Evolutionary conservation across 2,329 filamentous ascomycete species (phyloP).

Genomic region (Aspergillus thermomutatus): DNA sequence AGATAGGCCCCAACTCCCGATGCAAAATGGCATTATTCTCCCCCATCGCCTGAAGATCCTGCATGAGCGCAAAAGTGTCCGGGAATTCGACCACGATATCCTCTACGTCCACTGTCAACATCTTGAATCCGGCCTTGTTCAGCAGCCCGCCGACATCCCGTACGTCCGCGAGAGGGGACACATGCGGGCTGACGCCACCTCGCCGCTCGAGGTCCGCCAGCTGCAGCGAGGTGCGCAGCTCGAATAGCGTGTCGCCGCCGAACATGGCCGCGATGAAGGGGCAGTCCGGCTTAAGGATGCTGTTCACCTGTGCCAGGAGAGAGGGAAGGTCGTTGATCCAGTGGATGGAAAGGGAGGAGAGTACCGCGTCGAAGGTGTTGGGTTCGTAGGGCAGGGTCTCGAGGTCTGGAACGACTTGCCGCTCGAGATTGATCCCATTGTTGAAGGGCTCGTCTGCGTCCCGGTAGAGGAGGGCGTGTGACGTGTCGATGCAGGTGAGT

Average conservation of each 20-base stretch:
- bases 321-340: slow-evolving; percentile 97
- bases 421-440: slow-evolving; percentile 65
- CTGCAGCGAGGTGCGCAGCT: slow-evolving; percentile 89
- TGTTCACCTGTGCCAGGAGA: slow-evolving; percentile 78
- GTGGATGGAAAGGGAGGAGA: slow-evolving; percentile 86
- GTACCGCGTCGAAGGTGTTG: slow-evolving; percentile 79
- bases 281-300: slow-evolving; percentile 79
- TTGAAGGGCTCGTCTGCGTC: slow-evolving; percentile 69
- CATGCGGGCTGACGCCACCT: slow-evolving; percentile 87
- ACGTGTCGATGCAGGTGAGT: slow-evolving; percentile 79
- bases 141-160: slow-evolving; percentile 85
- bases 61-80: slow-evolving; percentile 84
- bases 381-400: slow-evolving; percentile 73
- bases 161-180: slow-evolving; percentile 89
- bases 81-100: slow-evolving; percentile 96
- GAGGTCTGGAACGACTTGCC: slow-evolving; percentile 64
- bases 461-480: slow-evolving; percentile 71
- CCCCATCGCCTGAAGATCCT: slow-evolving; percentile 93
- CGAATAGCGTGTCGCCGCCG: slow-evolving; percentile 88
- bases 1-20: slow-evolving; percentile 75
- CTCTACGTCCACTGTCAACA: slow-evolving; percentile 94
- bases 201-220: slow-evolving; percentile 85
- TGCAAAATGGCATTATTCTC: slow-evolving; percentile 86
- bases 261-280: slow-evolving; percentile 97
- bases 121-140: slow-evolving; percentile 84